These are phyloP conservation scores for Aspergillus oerlinghausenensis DNA, from an alignment of 2,329 filamentous ascomycete species.

Conservation along the genomic window DNA sequence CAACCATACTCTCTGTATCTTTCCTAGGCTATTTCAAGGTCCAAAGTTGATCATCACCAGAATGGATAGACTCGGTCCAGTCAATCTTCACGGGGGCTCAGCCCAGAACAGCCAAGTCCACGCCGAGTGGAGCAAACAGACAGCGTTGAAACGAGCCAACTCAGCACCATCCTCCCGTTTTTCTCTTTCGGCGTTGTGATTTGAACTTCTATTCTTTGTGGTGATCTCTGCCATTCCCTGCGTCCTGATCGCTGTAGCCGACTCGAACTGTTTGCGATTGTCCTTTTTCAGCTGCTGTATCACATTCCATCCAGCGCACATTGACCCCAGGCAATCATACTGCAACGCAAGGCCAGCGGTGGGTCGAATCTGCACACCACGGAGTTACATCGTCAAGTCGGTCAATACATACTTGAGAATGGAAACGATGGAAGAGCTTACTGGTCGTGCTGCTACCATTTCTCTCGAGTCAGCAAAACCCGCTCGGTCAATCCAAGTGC, in stretches of 20 bases:
- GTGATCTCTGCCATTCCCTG: not conserved
- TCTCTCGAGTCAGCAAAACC: constrained; percentile 7
- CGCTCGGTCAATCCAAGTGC: constrained; percentile 11
- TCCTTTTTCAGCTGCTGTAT: not conserved
- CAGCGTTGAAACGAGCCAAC: not conserved
- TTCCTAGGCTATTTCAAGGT: not conserved
- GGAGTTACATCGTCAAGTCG: not conserved
- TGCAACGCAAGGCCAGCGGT: not conserved
- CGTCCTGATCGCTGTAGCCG: not conserved
- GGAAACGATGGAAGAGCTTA: not conserved
- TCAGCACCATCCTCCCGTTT: not conserved
- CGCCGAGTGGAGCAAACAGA: not conserved
- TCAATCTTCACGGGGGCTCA: not conserved
- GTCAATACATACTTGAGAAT: not conserved
- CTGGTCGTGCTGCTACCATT: constrained; percentile 3
- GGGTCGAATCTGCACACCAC: not conserved
- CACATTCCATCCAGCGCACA: not conserved
- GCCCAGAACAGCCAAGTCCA: not conserved
- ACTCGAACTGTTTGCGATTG: not conserved
- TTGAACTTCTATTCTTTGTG: not conserved
- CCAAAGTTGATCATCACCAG: not conserved
- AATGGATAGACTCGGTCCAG: not conserved
- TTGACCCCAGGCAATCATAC: not conserved
- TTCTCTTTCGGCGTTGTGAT: not conserved
- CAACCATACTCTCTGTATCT: not conserved